Base-by-base conservation (phyloP, 2,329 filamentous ascomycete genomes). In the Verticillium dahliae region DNA sequence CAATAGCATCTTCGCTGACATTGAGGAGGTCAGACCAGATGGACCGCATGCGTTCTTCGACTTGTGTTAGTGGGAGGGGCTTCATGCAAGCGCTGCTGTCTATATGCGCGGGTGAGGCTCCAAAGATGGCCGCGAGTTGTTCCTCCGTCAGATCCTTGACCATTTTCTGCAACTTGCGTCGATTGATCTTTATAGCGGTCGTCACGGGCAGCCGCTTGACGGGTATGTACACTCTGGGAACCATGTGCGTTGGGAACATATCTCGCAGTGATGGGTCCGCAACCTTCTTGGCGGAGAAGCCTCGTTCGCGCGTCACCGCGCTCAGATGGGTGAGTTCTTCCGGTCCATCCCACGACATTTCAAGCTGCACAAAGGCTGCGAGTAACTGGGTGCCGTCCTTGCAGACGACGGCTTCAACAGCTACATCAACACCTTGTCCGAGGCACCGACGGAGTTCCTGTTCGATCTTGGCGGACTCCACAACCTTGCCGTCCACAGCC, bases 211-310 rank as follows among this genome's bases (percentile, higher is more conserved):
- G 73, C 11, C 73, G 68, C 56, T 74, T 74, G 27, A 85, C 70
- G 0, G 82, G 81, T 2, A 85, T 74, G 57, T 80, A 84, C 2
- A 79, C 72, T 1, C 75, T 71, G 0, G 82, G 82, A n/a, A 82
- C 71, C 67, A 78, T 77, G 58, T 78, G 72, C 1, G 69, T 67
- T 0, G 79, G 73, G 3, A 81, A 70, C 2, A 66, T 61, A 52
- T 73, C 72, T 56, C 75, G 70, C 57, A 84, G 67, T 0, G 74
- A 75, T 0, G 73, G 71, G 38, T 81, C 74, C 3, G 80, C 76
- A 50, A 79, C 74, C 63, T 77, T 76, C 65, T 77, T 79, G 0
- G 74, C 76, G 15, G 79, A 72, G 18, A 76, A 78, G 0, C 80
- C 70, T 33, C 75, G 75, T 62, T 82, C 77, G 56, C 72, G 76